Evolutionary conservation across 345 rosid species (phyloP).

Genomic region (Cardamine resedifolia): DNA sequence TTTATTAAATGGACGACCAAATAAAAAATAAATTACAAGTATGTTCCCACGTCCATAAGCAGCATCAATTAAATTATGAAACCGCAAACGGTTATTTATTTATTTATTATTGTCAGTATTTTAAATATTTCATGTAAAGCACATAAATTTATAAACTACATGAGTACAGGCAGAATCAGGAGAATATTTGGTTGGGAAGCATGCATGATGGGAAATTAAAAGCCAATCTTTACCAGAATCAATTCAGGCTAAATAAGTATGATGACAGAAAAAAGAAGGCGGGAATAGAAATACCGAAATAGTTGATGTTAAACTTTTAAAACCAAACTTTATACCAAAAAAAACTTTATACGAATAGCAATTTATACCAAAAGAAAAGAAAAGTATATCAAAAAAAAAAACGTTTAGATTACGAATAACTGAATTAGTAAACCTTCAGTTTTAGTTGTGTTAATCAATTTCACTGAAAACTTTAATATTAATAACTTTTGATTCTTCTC

Average conservation of each 20-base stretch:
- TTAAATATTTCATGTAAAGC: not conserved
- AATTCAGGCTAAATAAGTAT: not conserved
- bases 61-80: constrained; percentile 10
- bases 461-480: not conserved
- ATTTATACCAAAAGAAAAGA: too few relatives aligned
- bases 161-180: constrained; percentile 13
- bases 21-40: constrained; percentile 6
- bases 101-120: not conserved
- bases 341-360: too few relatives aligned
- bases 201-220: not conserved
- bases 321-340: too few relatives aligned
- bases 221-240: not conserved
- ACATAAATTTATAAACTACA: not conserved
- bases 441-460: not conserved
- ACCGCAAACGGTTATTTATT: not conserved
- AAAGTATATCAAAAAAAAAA: too few relatives aligned
- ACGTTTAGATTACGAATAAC: not conserved
- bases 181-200: constrained; percentile 10
- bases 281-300: not conserved
- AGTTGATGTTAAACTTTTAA: not conserved
- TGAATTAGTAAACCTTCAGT: not conserved
- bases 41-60: constrained; percentile 26
- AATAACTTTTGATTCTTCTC: constrained; percentile 1
- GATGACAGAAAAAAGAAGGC: not conserved
- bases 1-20: constrained; percentile 7